These are phyloP conservation scores for Ustanciosporium gigantosporum DNA, from an alignment of 1,284 basidiomycete species.

Conservation along the genomic window DNA sequence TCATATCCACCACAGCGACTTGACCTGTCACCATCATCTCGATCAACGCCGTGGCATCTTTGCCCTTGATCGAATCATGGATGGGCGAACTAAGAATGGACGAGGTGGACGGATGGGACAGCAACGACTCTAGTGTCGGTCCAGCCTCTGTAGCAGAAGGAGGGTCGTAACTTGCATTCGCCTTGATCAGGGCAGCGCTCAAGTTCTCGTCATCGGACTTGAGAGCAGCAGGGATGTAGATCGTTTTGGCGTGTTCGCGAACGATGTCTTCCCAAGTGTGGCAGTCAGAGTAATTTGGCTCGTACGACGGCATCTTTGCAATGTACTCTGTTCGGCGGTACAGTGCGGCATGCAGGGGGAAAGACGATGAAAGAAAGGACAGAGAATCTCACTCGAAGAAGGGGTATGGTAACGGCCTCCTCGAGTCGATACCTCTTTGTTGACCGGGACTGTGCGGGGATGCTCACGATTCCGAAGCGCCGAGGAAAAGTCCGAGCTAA, in stretches of 20 bases:
- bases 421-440: no score
- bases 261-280: background rate
- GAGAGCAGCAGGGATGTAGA: background rate
- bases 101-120: constrained; percentile 2
- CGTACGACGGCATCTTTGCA: no score
- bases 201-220: background rate
- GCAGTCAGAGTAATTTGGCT: background rate
- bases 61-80: constrained; percentile 3
- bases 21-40: constrained; percentile 14
- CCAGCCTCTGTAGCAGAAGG: constrained; percentile 2
- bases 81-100: constrained; percentile 12
- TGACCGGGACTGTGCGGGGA: no score
- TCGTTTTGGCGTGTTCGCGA: background rate
- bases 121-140: constrained; percentile 10
- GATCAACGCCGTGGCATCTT: constrained; percentile 21
- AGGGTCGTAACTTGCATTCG: background rate
- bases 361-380: no score
- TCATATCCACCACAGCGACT: constrained; percentile 6
- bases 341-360: no score
- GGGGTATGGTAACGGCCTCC: no score
- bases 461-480: no score
- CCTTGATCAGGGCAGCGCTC: background rate
- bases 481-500: no score
- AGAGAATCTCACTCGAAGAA: no score
- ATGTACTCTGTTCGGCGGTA: no score